These are phyloP conservation scores for Colletotrichum aenigma DNA, from an alignment of 2,329 filamentous ascomycete species.

Conservation along the genomic window DNA sequence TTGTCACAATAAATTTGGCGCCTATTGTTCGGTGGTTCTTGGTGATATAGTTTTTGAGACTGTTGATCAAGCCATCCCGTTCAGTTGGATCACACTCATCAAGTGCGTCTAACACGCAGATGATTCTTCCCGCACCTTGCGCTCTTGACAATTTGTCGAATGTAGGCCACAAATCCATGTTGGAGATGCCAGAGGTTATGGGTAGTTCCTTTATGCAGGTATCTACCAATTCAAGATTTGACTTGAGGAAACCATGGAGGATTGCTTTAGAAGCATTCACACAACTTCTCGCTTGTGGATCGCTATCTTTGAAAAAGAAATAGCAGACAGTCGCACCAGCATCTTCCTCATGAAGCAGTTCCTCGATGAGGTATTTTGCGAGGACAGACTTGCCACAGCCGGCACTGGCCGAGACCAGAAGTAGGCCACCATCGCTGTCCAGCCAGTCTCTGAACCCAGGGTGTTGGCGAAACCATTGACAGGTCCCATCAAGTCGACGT, in stretches of 20 bases:
- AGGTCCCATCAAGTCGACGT: not conserved
- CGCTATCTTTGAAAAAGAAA: not conserved
- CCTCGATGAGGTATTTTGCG: not conserved
- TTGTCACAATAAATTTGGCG: not conserved
- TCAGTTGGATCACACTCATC: not conserved
- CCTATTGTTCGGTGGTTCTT: accelerated
- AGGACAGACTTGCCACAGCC: not conserved
- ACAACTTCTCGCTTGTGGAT: not conserved
- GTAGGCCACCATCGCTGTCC: not conserved
- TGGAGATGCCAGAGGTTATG: not conserved
- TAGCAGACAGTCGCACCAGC: not conserved
- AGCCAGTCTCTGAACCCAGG: not conserved
- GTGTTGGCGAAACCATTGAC: not conserved
- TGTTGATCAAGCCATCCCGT: not conserved
- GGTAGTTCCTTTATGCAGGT: accelerated
- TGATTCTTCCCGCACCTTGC: not conserved
- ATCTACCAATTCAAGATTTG: not conserved
- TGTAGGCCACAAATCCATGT: not conserved
- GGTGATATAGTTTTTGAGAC: accelerated
- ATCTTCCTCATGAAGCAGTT: not conserved
- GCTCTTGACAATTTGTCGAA: not conserved
- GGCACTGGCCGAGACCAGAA: not conserved
- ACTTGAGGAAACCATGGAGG: not conserved
- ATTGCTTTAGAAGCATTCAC: not conserved
- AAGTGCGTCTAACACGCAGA: not conserved